Evolutionary conservation across 2,329 filamentous ascomycete genomes (phyloP).

Genomic region (Zopfia rhizophila): DNA sequence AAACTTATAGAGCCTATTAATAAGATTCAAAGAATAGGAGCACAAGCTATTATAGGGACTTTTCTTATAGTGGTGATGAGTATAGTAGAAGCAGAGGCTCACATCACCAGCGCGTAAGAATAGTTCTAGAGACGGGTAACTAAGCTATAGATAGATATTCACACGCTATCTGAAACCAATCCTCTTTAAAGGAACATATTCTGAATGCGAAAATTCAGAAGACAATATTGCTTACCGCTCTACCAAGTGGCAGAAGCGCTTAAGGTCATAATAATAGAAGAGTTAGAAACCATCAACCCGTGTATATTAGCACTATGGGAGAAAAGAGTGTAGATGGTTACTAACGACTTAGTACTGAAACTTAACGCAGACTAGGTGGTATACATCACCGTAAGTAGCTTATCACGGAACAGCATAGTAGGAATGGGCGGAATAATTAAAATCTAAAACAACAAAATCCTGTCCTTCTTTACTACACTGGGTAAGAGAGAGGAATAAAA

Average conservation of each 20-base stretch:
- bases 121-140: conserved; percentile 21
- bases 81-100: conserved; percentile 22
- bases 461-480: conserved; percentile 18
- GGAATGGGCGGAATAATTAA: conserved; percentile 18
- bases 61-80: conserved; percentile 16
- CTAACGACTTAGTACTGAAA: conserved; percentile 12
- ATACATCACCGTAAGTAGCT: conserved; percentile 22
- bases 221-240: conserved; percentile 16
- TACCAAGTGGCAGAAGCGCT: conserved; percentile 15
- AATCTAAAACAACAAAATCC: conserved; percentile 16
- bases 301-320: conserved; percentile 19
- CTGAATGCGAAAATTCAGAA: conserved; percentile 20
- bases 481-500: conserved; percentile 22
- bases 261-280: conserved; percentile 19
- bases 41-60: conserved; percentile 20
- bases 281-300: conserved; percentile 19
- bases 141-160: conserved; percentile 20
- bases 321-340: conserved; percentile 21
- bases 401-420: conserved; percentile 16
- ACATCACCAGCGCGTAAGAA: conserved; percentile 21
- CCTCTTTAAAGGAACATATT: conserved; percentile 16
- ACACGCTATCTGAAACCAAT: conserved; percentile 21
- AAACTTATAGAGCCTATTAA: conserved; percentile 17
- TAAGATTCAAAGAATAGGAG: conserved; percentile 20
- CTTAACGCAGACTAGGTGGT: conserved; percentile 18